Conservation (phyloP, 148 eudicot genomes). For the Diospyros lotus region DNA sequence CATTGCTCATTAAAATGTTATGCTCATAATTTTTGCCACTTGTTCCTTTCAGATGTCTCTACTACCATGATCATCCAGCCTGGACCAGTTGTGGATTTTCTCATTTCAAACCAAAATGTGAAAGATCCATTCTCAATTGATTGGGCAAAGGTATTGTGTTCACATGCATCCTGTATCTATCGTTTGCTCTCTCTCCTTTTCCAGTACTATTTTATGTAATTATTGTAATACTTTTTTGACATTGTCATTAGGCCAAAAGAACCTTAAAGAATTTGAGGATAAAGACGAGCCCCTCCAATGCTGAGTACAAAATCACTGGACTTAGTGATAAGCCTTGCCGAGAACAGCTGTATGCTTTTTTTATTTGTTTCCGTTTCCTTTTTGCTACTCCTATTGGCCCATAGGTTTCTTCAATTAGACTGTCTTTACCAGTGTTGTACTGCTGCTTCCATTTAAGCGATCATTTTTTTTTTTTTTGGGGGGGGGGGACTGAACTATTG, state of each 20-base stretch:
- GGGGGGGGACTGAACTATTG: not conserved
- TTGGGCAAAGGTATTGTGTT: slow-evolving; percentile 64
- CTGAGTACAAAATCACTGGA: slow-evolving; percentile 82
- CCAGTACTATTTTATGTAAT: too few species aligned
- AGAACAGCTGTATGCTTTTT: slow-evolving; percentile 51
- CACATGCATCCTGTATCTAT: not conserved
- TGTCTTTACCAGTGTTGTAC: not conserved
- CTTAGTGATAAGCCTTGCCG: slow-evolving; percentile 65
- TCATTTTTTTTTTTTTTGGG: not conserved
- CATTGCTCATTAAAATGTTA: not conserved
- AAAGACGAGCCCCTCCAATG: slow-evolving; percentile 66
- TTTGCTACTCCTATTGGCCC: not conserved
- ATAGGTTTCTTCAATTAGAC: not conserved
- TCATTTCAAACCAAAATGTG: slow-evolving; percentile 75
- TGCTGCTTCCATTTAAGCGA: not conserved
- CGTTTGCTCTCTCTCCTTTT: not conserved
- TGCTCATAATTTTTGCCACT: slow-evolving; percentile 1
- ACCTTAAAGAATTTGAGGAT: slow-evolving; percentile 75
- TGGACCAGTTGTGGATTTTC: slow-evolving; percentile 79
- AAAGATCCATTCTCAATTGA: slow-evolving; percentile 74
- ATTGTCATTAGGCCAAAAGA: slow-evolving; percentile 63
- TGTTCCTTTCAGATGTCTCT: slow-evolving; percentile 62
- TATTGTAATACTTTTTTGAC: not conserved
- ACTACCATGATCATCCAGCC: slow-evolving; percentile 96
- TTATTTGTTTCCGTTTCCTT: slow-evolving; percentile 1